A percentile compares a stretch with the other conserved stretches of the same genome.
Conservation (phyloP, 192 early-diverging fungal genomes). For the Chytriomyces confervae region DNA sequence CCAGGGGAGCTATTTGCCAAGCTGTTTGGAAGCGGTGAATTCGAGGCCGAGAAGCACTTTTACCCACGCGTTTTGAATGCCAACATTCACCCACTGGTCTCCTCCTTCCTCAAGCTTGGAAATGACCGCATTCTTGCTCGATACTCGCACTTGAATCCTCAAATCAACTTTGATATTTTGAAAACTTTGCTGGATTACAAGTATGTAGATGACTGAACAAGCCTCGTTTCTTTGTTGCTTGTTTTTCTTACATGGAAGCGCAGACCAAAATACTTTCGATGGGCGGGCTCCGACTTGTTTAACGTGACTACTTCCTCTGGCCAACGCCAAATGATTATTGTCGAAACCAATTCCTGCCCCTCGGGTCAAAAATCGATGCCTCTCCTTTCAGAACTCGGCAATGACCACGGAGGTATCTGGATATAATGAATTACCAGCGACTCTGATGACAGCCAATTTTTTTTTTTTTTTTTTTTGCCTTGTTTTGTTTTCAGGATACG, state of each 20-base stretch:
- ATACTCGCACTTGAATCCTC: slow-evolving; percentile 84
- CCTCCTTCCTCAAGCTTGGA: slow-evolving; percentile 80
- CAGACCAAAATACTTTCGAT: slow-evolving; percentile 76
- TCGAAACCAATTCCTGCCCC: slow-evolving; percentile 90
- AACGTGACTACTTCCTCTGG: slow-evolving; percentile 83
- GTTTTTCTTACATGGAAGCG: background rate
- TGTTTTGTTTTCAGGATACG: slow-evolving; percentile 71
- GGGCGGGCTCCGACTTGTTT: slow-evolving; percentile 88
- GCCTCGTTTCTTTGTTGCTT: background rate
- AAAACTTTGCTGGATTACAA: slow-evolving; percentile 61
- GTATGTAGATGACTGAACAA: background rate
- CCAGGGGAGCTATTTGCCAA: slow-evolving; percentile 13
- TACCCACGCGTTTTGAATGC: slow-evolving; percentile 88
- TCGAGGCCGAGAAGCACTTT: slow-evolving; percentile 83
- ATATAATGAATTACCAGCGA: background rate
- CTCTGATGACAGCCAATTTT: background rate
- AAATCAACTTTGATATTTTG: slow-evolving; percentile 67
- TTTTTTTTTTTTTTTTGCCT: slow-evolving; percentile 42
- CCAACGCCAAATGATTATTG: slow-evolving; percentile 87
- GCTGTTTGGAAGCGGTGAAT: slow-evolving; percentile 58
- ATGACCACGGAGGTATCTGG: slow-evolving; percentile 65
- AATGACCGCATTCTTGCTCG: slow-evolving; percentile 86
- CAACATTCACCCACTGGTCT: slow-evolving; percentile 83
- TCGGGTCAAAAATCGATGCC: slow-evolving; percentile 93
- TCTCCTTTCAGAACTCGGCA: slow-evolving; percentile 67